Conservation (phyloP, 164 flowering plant species). For the Pachysandra terminalis region DNA sequence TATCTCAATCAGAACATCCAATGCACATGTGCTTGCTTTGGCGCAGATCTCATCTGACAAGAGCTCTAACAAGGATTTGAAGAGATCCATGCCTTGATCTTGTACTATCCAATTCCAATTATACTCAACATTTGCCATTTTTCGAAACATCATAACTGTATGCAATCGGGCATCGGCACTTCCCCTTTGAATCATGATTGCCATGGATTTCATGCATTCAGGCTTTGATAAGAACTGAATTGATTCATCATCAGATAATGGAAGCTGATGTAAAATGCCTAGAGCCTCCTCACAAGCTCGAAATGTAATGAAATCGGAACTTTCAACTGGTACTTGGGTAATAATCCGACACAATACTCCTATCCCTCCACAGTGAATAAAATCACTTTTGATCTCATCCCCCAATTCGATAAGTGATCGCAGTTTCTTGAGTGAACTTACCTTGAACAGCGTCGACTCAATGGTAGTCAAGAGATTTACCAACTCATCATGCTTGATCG, state of each 20-base stretch:
- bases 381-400: conserved; percentile 30
- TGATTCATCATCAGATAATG: conserved; percentile 21
- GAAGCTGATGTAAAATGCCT: conserved; percentile 36
- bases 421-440: conserved; percentile 43
- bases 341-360: conserved; percentile 36
- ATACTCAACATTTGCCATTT: conserved; percentile 26
- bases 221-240: conserved; percentile 30
- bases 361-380: conserved; percentile 41
- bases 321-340: conserved; percentile 28
- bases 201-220: conserved; percentile 42
- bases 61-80: conserved; percentile 57
- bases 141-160: conserved; percentile 32
- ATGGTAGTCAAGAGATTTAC: conserved; percentile 28
- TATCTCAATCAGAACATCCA: conserved; percentile 49
- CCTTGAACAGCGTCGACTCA: conserved; percentile 55
- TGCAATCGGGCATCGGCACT: conserved; percentile 52
- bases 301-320: conserved; percentile 40
- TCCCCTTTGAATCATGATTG: conserved; percentile 55
- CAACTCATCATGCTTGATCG: conserved; percentile 36
- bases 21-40: conserved; percentile 47
- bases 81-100: conserved; percentile 44
- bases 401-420: conserved; percentile 24
- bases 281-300: conserved; percentile 68
- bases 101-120: conserved; percentile 33
- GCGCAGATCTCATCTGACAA: conserved; percentile 49